Base-by-base conservation (phyloP, 805 yeast species). In the Candida boleticola region DNA sequence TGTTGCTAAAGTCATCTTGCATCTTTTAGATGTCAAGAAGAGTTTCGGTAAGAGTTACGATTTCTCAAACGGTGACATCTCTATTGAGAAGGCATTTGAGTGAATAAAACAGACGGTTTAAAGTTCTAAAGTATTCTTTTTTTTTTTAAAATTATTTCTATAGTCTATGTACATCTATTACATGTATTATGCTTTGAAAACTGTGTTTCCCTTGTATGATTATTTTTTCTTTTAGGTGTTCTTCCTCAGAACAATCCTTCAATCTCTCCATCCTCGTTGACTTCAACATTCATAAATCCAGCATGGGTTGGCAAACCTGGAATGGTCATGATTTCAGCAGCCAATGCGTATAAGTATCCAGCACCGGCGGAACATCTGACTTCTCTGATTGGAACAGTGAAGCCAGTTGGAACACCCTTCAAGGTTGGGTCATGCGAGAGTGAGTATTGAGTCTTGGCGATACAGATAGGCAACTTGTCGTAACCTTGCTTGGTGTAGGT, bases 381-480 rank as follows among this genome's bases (percentile, higher is more conserved):
- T 55, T 92, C 99, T 63, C 95, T 80, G 54, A 92, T 89, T 39
- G 99, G 98, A 63, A 92, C 86, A 14, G 81, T 85, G 73, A 90
- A 92, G 6, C 95, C 97, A 17, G 85, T 80, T 51, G 99, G 99
- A 33, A 89, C 97, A 61, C 97, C 97, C 71, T 90, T 90, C 64
- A 93, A 77, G 18, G 79, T 71, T 34, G 98, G 89, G 66, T 92
- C 98, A 60, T 90, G 97, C 2, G 97, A 89, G 52, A 92, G 74
- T 0, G 97, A 89, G 74, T 92, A 92, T 67, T 92, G 99, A 2
- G 99, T 92, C 76, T 92, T 92, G 45, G 99, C 99, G 58, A 92
- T 86, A 70, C 99, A 92, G 54, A 92, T 83, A 44, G 98, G 99
- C 60, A 92, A 73, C 59, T 89, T 80, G 49, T 83, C 89, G 64